Percentiles rank a stretch among this genome's conserved stretches.
These are phyloP conservation scores for Ophiostoma quercus DNA, from an alignment of 2,329 filamentous ascomycete species.

Conservation along the genomic window DNA sequence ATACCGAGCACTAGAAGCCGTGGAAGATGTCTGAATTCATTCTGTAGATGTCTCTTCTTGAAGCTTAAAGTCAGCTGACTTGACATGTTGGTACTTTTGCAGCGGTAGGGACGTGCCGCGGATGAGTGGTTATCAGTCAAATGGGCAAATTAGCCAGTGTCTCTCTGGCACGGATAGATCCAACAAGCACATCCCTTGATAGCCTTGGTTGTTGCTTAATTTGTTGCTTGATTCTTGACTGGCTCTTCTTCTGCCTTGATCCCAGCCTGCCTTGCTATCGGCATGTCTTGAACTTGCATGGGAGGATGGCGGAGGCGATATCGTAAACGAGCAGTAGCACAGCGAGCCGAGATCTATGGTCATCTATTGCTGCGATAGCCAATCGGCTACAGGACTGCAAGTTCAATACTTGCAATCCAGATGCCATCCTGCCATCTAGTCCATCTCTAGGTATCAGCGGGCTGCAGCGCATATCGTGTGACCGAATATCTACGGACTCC, in stretches of 20 bases:
- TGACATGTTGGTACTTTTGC: background rate
- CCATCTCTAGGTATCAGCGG: background rate
- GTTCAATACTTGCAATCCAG: background rate
- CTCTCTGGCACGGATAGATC: background rate
- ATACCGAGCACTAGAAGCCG: constrained; percentile 1
- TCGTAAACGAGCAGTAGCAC: background rate
- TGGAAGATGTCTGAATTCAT: background rate
- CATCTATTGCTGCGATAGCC: too few relatives aligned
- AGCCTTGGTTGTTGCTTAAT: too few relatives aligned
- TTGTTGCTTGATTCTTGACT: too few relatives aligned
- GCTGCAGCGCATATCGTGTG: too few relatives aligned
- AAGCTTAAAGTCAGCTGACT: too few relatives aligned
- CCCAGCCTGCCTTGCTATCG: background rate
- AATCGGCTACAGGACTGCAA: too few relatives aligned
- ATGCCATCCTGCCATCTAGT: background rate
- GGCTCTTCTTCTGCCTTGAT: background rate
- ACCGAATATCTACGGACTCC: too few relatives aligned
- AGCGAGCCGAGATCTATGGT: background rate
- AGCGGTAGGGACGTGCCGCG: background rate
- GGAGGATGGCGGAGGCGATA: background rate
- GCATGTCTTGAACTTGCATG: background rate
- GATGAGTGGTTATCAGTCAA: background rate
- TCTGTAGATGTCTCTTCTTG: too few relatives aligned
- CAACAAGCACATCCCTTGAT: background rate
- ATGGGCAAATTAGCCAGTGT: background rate